Conservation (phyloP, 2,329 filamentous ascomycete genomes). For the Aspergillus puulaauensis region DNA sequence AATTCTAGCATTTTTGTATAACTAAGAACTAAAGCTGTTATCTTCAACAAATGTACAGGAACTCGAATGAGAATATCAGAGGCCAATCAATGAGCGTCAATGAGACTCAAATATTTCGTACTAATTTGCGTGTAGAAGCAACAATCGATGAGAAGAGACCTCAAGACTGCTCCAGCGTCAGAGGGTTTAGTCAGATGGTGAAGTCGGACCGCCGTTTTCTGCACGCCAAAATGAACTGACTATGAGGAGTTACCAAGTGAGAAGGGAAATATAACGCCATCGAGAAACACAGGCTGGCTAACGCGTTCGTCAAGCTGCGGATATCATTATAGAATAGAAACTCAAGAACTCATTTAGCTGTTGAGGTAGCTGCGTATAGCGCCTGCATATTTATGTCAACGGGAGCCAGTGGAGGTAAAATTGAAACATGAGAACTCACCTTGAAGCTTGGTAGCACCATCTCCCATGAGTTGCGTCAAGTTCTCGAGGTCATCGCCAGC, state of each 20-base stretch:
- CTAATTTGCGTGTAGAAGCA: background rate
- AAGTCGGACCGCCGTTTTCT: background rate
- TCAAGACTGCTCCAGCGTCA: background rate
- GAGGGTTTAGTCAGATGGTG: background rate
- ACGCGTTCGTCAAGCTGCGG: conserved; percentile 4
- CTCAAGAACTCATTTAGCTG: conserved; percentile 35
- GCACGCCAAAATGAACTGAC: background rate
- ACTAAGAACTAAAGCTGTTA: conserved; percentile 6
- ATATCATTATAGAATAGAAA: conserved; percentile 7
- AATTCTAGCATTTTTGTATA: background rate
- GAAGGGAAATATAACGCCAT: conserved; percentile 1
- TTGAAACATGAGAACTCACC: conserved; percentile 45
- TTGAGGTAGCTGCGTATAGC: conserved; percentile 52
- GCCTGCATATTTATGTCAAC: conserved; percentile 28
- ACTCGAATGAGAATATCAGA: conserved; percentile 2
- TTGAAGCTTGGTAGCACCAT: conserved; percentile 81
- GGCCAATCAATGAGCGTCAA: background rate
- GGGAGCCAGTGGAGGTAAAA: background rate
- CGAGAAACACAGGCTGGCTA: conserved; percentile 8
- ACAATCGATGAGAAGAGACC: background rate
- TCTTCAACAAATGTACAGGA: conserved; percentile 14
- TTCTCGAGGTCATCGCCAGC: conserved; percentile 96
- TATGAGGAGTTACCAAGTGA: background rate
- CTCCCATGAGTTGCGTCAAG: conserved; percentile 75
- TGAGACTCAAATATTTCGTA: background rate